These are phyloP conservation scores for Diaporthe batatas DNA, from an alignment of 2,329 filamentous ascomycete genomes.

Conservation along the genomic window DNA sequence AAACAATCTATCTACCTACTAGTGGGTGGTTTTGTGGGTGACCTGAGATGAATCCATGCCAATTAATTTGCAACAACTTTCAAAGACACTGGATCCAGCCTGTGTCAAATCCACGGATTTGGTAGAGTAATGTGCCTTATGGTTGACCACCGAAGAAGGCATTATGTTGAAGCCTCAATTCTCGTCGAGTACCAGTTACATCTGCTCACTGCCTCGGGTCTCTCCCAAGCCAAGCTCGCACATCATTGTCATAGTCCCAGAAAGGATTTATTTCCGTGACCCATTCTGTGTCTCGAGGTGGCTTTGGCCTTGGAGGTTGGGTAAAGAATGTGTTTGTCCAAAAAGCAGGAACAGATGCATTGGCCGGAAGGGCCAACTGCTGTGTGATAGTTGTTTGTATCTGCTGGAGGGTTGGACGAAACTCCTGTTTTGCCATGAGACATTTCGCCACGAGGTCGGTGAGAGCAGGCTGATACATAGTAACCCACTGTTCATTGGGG, in stretches of 20 bases:
- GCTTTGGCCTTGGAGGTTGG: background rate
- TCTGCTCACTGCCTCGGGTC: too few species aligned
- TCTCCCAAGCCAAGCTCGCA: background rate
- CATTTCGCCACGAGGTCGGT: slow-evolving; percentile 26
- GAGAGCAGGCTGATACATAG: background rate
- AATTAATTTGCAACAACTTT: too few species aligned
- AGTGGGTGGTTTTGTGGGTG: too few species aligned
- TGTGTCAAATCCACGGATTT: too few species aligned
- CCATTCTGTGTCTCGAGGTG: too few species aligned
- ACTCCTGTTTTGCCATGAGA: slow-evolving; percentile 18
- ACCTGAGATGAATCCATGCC: too few species aligned
- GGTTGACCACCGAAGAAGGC: too few species aligned
- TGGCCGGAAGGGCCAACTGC: background rate
- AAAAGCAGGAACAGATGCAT: background rate
- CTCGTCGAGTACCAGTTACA: too few species aligned
- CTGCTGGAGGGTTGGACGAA: slow-evolving; percentile 6
- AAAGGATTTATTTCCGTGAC: background rate
- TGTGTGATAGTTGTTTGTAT: slow-evolving; percentile 11
- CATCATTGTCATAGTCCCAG: background rate
- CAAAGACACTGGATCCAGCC: too few species aligned
- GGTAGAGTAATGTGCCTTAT: too few species aligned
- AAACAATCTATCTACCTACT: too few species aligned
- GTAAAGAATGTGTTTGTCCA: slow-evolving; percentile 17
- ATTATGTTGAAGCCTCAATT: too few species aligned
- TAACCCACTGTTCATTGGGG: background rate